phyloP scores from a whole-genome alignment of 345 rosid genomes.

The Eucalyptus leucophloia region DNA sequence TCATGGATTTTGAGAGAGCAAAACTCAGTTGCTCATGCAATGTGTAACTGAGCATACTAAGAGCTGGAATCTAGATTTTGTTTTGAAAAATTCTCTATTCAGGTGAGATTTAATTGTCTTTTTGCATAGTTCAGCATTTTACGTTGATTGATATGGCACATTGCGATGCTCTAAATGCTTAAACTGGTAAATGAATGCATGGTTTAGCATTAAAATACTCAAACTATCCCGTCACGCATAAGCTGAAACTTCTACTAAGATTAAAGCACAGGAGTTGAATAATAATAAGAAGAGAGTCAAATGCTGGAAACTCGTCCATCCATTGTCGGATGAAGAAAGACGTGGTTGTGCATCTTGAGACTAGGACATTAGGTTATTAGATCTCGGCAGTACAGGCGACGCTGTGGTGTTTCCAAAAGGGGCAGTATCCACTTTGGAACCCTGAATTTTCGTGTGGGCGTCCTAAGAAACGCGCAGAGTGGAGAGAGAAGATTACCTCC shows the following conservation, averaged over 20 bases:
- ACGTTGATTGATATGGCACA: not conserved
- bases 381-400: not conserved
- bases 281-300: not conserved
- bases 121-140: not conserved
- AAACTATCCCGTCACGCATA: not conserved
- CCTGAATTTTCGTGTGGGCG: not conserved
- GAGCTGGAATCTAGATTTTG: not conserved
- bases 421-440: not conserved
- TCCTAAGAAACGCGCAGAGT: not conserved
- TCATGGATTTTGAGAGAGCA: not conserved
- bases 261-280: not conserved
- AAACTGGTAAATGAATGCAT: not conserved
- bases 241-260: not conserved
- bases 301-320: not conserved
- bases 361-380: not conserved
- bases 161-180: not conserved
- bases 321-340: not conserved
- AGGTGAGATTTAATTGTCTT: not conserved
- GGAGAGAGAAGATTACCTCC: constrained; percentile 37
- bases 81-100: not conserved
- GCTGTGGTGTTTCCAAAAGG: not conserved
- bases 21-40: not conserved
- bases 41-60: not conserved
- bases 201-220: not conserved
- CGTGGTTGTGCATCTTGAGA: not conserved